These are phyloP conservation scores for Chlamydomonas incerta DNA, from an alignment of 139 green algal species.

Conservation along the genomic window DNA sequence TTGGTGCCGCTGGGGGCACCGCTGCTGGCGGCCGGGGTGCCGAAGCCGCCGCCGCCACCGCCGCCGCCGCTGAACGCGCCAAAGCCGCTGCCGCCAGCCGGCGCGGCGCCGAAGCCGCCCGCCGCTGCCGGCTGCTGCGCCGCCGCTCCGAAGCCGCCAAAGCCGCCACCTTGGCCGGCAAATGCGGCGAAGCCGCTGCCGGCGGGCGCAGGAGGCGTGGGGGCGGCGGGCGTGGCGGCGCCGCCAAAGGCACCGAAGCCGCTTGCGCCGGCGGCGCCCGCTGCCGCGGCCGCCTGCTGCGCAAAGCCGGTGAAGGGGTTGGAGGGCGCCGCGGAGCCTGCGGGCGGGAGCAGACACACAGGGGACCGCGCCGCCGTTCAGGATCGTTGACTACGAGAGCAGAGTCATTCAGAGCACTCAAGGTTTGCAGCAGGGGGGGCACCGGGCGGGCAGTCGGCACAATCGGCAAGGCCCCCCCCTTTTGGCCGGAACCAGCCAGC, in stretches of 20 bases:
- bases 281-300: background rate
- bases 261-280: background rate
- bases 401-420: no score
- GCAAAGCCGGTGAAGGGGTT: slow-evolving; percentile 25
- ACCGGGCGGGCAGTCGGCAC: no score
- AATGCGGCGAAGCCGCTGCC: slow-evolving; percentile 30
- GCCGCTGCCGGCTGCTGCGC: background rate
- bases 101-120: background rate
- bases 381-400: no score
- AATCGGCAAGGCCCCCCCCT: no score
- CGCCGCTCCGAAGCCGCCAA: background rate
- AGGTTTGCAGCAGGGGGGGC: no score
- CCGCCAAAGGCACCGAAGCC: slow-evolving; percentile 27
- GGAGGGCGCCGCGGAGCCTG: background rate
- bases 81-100: background rate
- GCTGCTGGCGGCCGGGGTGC: no score
- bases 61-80: background rate
- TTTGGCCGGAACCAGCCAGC: no score
- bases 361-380: no score
- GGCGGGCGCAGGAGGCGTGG: background rate
- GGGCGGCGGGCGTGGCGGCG: background rate
- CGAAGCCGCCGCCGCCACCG: background rate
- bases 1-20: background rate
- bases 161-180: slow-evolving; percentile 8
- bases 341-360: no score